Evolutionary conservation across 2,329 filamentous ascomycete genomes (phyloP), one percentile per base, ranked within the genome.

Genomic region (Clonostachys byssicola): DNA sequence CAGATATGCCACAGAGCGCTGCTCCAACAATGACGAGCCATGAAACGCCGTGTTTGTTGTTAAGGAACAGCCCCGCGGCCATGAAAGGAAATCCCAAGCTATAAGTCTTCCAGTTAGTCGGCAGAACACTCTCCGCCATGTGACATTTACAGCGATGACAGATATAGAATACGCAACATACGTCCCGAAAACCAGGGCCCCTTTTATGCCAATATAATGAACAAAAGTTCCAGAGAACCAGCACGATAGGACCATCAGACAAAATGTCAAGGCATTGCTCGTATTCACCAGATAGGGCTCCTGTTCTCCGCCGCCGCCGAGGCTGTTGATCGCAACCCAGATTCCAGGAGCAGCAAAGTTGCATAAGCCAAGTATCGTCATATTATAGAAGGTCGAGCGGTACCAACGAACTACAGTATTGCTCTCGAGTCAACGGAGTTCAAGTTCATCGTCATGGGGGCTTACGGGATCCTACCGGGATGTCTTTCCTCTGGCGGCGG

Each of bases 211-310:
- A 34, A 57, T 46, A n/a, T 42, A 46, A 35, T 52, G 49, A 36
- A 49, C 43, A 34, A 49, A 49, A 12, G 67, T 56, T n/a, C 60
- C 58, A 34, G 64, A 68, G 30, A 88, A 77, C 59, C 77, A 81
- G 59, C 75, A 78, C 6, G 74, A 64, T 20, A 76, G 55, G 5
- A 66, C 66, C 63, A 75, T 65, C 18, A 74, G 55, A 4, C 64
- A 70, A 42, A 77, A 78, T 3, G 75, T 68, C 4, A 78, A 60
- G 1, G 74, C 69, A 49, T 78, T 78, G 14, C 71, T 73, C 0
- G 73, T 72, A 55, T 87, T 88, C 44, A 88, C 80, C 0, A 88
- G 72, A 52, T 81, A 76, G 0, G 85, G 85, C 16, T 74, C 73
- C 51, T 81, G 73, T 17, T 77, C 72, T 2, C 85, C 85, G 44